A percentile compares a stretch with the other conserved stretches of the same genome.
phyloP scores from a whole-genome alignment of 257 asterid species.

The Echium plantagineum region DNA sequence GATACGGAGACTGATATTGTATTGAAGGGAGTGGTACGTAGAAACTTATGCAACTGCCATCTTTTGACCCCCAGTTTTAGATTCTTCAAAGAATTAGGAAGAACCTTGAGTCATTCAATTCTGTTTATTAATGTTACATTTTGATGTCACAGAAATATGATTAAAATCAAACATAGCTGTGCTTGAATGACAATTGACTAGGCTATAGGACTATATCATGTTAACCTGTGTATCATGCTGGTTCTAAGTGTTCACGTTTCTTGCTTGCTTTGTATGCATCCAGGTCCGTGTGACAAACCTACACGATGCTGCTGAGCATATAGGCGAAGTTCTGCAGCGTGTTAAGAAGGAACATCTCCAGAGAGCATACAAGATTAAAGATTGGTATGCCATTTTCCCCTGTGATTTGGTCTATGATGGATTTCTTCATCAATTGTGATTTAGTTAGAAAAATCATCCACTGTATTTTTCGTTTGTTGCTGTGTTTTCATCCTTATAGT shows the following conservation, averaged over 20 bases:
- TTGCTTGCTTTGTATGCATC: conserved; percentile 2
- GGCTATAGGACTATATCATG: too few species aligned
- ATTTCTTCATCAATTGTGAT: not conserved
- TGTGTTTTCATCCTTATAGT: not conserved
- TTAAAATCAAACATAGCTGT: not conserved
- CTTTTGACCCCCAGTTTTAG: too few species aligned
- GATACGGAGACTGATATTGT: conserved; percentile 90
- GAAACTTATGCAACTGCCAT: not conserved
- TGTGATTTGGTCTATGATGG: not conserved
- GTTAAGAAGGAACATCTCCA: conserved; percentile 73
- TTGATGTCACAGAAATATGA: not conserved
- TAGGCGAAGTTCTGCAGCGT: conserved; percentile 84
- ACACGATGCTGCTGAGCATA: conserved; percentile 93
- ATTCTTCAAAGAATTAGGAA: not conserved
- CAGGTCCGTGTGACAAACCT: conserved; percentile 92
- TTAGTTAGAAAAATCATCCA: not conserved
- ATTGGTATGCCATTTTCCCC: conserved; percentile 38
- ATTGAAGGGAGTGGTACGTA: conserved; percentile 95
- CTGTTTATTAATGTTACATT: too few species aligned
- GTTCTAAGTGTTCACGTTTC: conserved; percentile 2
- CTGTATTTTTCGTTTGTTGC: not conserved
- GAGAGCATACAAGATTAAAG: conserved; percentile 72
- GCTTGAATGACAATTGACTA: not conserved
- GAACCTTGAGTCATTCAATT: not conserved
- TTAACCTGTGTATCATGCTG: not conserved